Base-by-base conservation (phyloP, 495 filamentous ascomycete species). In the Geopyxis carbonaria region DNA sequence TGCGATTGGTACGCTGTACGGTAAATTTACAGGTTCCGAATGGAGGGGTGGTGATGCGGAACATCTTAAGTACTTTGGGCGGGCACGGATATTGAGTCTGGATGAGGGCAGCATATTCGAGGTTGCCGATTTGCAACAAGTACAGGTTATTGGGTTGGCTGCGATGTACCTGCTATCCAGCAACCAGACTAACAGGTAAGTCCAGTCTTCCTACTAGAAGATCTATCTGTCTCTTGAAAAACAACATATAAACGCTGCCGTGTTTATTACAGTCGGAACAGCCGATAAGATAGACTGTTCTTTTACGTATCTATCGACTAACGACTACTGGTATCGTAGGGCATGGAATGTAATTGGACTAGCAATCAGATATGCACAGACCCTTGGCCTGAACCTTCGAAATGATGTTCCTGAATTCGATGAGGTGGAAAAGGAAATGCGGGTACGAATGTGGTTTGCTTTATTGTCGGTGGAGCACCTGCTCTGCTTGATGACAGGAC, bases 361-460 rank as follows among this genome's bases (percentile, higher is more conserved):
- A 49, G 69, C 70, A 5, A 56, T 77, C 22, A 62, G 73, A 23
- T 60, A 65, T 31, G 70, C 69, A 0, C 57, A 73, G 38, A 62
- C 66, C 7, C 60, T 78, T n/a, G 73, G 73, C 4, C 49, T 80
- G 25, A 69, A 78, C 51, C 53, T 76, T 23, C 65, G 64, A 27
- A 75, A 70, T 44, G 58, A 68, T 5, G 67, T 63, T 15, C 46
- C 50, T 3, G 57, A 58, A 15, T 60, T 69, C 9, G 56, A 61
- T 13, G 62, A 69, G 39, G 58, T 56, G 14, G 65, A 70, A 20
- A 70, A 67, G 38, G 70, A 74, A 40, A 62, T 67, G 21, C 61
- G 71, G 27, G 64, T 68, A 34, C 67, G 69, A 3, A 61, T 74
- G 15, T 78, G 73, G 73, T 75, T 69, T 63, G 63, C 72, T 6